Evolutionary conservation across 148 eudicot genomes (phyloP).

Genomic region (Simmondsia chinensis): DNA sequence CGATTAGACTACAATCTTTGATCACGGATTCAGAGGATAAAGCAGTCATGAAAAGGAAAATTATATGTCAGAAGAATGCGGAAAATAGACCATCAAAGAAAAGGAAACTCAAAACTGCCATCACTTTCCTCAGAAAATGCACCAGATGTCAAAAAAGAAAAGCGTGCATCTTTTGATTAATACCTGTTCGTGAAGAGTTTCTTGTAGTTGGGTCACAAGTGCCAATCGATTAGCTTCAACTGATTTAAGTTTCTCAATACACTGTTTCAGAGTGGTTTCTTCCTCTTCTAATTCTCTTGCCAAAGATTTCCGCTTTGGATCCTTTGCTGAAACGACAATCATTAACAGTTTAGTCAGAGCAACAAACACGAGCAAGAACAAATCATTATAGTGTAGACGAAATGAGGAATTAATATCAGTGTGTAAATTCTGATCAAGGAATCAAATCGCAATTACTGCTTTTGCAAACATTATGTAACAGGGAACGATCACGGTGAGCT

Average conservation of each 20-base stretch:
- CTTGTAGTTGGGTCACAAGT: slow-evolving; percentile 68
- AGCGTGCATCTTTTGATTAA: not conserved
- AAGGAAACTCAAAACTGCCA: not conserved
- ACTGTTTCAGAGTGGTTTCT: slow-evolving; percentile 56
- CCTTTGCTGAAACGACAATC: slow-evolving; percentile 46
- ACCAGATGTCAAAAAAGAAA: not conserved
- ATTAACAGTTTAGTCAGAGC: slow-evolving; percentile 11
- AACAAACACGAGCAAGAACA: too few species aligned
- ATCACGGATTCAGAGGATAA: too few species aligned
- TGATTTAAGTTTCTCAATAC: slow-evolving; percentile 69
- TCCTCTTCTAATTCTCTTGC: slow-evolving; percentile 76
- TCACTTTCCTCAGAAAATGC: not conserved
- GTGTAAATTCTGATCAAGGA: too few species aligned
- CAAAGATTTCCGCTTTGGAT: slow-evolving; percentile 67
- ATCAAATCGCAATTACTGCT: too few species aligned
- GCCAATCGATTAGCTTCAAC: slow-evolving; percentile 75
- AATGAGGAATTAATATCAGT: not conserved
- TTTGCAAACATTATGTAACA: too few species aligned
- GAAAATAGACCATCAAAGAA: too few species aligned
- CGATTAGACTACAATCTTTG: too few species aligned
- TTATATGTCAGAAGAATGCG: too few species aligned
- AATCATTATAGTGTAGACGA: too few species aligned
- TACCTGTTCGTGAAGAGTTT: slow-evolving; percentile 88
- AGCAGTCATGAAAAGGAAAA: too few species aligned
- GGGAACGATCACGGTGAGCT: too few species aligned